phyloP scores from a whole-genome alignment of 768 basidiomycete species.

The Podaxis sp. region DNA sequence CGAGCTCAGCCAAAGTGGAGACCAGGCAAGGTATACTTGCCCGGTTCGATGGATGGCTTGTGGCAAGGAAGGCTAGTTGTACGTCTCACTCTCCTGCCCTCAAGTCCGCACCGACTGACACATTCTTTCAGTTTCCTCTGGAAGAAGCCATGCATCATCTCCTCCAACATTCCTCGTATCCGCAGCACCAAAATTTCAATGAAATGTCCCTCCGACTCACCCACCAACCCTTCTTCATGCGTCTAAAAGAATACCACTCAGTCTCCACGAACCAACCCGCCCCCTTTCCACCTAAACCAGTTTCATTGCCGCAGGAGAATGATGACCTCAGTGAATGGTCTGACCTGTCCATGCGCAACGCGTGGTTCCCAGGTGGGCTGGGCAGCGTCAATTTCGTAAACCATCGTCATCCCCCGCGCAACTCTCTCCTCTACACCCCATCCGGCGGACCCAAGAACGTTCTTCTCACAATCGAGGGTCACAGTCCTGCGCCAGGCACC shows the following conservation, averaged over 20 bases:
- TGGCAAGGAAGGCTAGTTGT: conserved; percentile 69
- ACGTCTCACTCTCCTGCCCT: conserved; percentile 26
- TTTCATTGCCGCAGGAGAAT: not conserved
- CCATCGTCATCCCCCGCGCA: not conserved
- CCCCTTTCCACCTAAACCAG: not conserved
- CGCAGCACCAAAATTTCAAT: conserved; percentile 5
- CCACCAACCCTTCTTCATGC: conserved; percentile 23
- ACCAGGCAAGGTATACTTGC: conserved; percentile 41
- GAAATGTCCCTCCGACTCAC: conserved; percentile 3
- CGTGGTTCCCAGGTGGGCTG: conserved; percentile 37
- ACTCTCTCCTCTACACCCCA: conserved; percentile 1
- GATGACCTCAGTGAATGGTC: conserved; percentile 7
- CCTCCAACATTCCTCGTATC: conserved; percentile 20
- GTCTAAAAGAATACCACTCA: conserved; percentile 15
- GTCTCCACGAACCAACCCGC: not conserved
- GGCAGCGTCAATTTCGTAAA: conserved; percentile 20
- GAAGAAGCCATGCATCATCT: not conserved
- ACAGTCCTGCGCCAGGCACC: not conserved
- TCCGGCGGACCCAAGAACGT: not conserved
- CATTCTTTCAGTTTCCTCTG: not conserved
- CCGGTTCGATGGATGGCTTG: conserved; percentile 52
- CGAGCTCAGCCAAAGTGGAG: conserved; percentile 24
- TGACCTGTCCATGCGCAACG: conserved; percentile 33
- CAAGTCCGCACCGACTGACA: not conserved
- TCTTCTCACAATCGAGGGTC: conserved; percentile 1